Conservation (phyloP, 2,329 filamentous ascomycete genomes). For the Fusarium newnesense region DNA sequence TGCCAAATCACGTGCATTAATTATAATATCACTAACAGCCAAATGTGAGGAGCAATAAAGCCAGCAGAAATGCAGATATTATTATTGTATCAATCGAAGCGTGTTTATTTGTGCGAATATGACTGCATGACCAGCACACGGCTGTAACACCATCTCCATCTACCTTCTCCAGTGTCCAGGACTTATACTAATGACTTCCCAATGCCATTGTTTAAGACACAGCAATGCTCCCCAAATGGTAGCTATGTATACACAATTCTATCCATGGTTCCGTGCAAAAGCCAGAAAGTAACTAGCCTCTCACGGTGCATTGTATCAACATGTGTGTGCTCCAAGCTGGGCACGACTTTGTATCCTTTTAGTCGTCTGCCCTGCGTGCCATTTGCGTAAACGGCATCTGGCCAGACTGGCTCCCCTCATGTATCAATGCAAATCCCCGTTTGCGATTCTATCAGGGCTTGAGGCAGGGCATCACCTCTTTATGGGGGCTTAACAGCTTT, state of each 20-base stretch:
- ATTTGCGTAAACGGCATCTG: conserved; percentile 10
- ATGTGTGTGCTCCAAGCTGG: conserved; percentile 34
- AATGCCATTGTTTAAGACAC: conserved; percentile 7
- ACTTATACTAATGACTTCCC: conserved; percentile 16
- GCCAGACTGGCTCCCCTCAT: conserved; percentile 14
- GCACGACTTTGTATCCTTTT: conserved; percentile 32
- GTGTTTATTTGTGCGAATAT: conserved; percentile 33
- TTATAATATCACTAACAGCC: neutral
- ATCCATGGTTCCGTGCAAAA: conserved; percentile 30
- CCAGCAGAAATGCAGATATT: neutral
- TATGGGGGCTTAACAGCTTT: conserved; percentile 16
- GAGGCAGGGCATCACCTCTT: conserved; percentile 18
- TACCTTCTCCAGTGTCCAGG: conserved; percentile 10
- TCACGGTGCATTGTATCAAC: conserved; percentile 27
- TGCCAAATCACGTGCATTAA: conserved; percentile 51
- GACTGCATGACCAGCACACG: conserved; percentile 33
- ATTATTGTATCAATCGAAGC: conserved; percentile 9
- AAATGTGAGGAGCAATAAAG: neutral
- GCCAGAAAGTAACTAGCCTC: conserved; percentile 10
- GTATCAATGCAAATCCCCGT: conserved; percentile 17
- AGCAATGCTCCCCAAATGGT: conserved; percentile 23
- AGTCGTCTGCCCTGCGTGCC: conserved; percentile 12
- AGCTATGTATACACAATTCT: conserved; percentile 39
- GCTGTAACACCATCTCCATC: conserved; percentile 24
- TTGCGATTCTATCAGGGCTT: conserved; percentile 15